Evolutionary conservation across 2,329 filamentous ascomycete species (phyloP), one percentile per base, ranked within the genome.

Genomic region (Aspergillus bombycis): DNA sequence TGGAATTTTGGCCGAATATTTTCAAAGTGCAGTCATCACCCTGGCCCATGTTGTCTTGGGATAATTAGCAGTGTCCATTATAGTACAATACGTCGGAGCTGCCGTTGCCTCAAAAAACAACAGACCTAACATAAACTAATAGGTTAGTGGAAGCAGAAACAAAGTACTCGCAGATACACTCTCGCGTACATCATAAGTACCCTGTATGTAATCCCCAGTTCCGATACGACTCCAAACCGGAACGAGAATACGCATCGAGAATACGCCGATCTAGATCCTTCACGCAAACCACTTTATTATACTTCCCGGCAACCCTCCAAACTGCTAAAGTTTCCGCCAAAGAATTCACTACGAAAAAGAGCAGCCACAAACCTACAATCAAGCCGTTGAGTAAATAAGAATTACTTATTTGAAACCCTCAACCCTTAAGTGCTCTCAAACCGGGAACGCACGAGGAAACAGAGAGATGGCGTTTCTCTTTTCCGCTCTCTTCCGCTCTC

Each of bases 221-320:
- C 52, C 21, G 52, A 55, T 55, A 55, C 52, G 21, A 26, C n/a
- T 38, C 7, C 32, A 16, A 55, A 55, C 30, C 52, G 10, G 45
- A 38, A 55, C 32, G 21, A 38, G 16, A 38, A 55, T 55, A 55
- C 52, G 23, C 52, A 38, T 55, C n/a, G 36, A 38, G 52, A 26
- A 55, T 12, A 38, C 52, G n/a, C n/a, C 52, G 32, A 55, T 55
- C 52, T 28, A 55, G 52, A 55, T 55, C 52, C 32, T 19, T 55
- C 21, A 52, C 26, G 21, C n/a, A 30, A 26, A 53, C 14, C 48
- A 55, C 32, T 55, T n/a, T 55, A 55, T 14, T 55, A 55, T 14
- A 55, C 52, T 55, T 55, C 52, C 52, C 32, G 52, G 23, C 30
- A 23, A 28, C 16, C 19, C 26, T 53, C 50, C 26, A 53, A 54